phyloP scores from a whole-genome alignment of 1,284 basidiomycete species.

The Porogramme epimiltina region DNA sequence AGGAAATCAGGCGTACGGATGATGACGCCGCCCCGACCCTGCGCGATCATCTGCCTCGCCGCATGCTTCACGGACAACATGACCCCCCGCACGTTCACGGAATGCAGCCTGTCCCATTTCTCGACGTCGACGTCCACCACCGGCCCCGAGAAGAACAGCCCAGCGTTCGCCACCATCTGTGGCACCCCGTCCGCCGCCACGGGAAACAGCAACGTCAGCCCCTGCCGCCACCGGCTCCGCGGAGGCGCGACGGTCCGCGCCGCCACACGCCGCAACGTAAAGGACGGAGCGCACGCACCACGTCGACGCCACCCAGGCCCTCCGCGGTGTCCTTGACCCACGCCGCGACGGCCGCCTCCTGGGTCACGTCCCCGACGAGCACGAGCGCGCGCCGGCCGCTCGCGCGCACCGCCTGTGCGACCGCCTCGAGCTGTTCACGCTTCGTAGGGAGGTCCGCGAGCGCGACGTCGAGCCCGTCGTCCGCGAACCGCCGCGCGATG shows the following conservation, averaged over 20 bases:
- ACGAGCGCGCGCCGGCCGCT: slow-evolving; percentile 31
- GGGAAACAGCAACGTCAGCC: not conserved
- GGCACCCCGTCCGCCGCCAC: not conserved
- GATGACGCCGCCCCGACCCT: slow-evolving; percentile 34
- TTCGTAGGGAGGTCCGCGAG: slow-evolving; percentile 39
- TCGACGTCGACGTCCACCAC: slow-evolving; percentile 20
- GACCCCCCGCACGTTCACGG: slow-evolving; percentile 31
- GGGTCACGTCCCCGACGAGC: slow-evolving; percentile 37
- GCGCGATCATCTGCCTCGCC: slow-evolving; percentile 27
- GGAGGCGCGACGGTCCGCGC: no score
- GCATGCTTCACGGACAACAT: slow-evolving; percentile 36
- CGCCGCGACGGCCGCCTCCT: slow-evolving; percentile 38
- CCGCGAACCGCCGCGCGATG: slow-evolving; percentile 41
- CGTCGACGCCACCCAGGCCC: slow-evolving; percentile 28
- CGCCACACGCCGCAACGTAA: no score
- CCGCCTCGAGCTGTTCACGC: slow-evolving; percentile 25
- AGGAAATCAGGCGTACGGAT: slow-evolving; percentile 23
- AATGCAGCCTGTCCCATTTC: slow-evolving; percentile 25
- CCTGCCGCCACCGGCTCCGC: no score
- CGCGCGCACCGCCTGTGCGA: slow-evolving; percentile 33
- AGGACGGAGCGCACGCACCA: slow-evolving; percentile 15
- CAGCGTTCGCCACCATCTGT: slow-evolving; percentile 34
- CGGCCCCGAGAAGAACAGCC: slow-evolving; percentile 16
- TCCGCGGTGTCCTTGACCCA: slow-evolving; percentile 34
- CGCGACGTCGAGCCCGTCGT: slow-evolving; percentile 43